A percentile compares a stretch with the other conserved stretches of the same genome.
phyloP scores from a whole-genome alignment of 2,329 filamentous ascomycete genomes.

The Diplodia mutila region DNA sequence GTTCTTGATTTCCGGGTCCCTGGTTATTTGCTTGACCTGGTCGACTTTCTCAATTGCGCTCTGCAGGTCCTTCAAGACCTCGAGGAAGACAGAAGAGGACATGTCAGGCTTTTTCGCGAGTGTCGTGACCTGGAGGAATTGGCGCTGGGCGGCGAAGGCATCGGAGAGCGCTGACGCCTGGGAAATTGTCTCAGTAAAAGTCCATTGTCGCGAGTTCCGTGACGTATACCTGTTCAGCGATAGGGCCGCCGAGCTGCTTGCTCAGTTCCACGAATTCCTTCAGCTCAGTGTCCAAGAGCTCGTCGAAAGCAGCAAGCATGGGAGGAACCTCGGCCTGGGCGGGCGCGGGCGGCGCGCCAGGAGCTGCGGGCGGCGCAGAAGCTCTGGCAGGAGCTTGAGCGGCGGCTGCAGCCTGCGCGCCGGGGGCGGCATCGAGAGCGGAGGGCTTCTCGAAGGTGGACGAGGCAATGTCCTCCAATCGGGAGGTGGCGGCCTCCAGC shows the following conservation, averaged over 20 bases:
- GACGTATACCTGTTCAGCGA: slow-evolving; percentile 74
- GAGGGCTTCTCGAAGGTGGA: slow-evolving; percentile 63
- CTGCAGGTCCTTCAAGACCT: slow-evolving; percentile 85
- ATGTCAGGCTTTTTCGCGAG: slow-evolving; percentile 91
- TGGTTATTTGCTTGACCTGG: slow-evolving; percentile 80
- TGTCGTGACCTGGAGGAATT: slow-evolving; percentile 83
- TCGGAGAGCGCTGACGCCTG: slow-evolving; percentile 61
- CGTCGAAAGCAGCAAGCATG: slow-evolving; percentile 88
- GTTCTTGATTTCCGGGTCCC: slow-evolving; percentile 73
- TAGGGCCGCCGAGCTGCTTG: slow-evolving; percentile 73
- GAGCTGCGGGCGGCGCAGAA: slow-evolving; percentile 34
- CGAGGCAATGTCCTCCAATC: slow-evolving; percentile 93
- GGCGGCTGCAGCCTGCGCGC: slow-evolving; percentile 40
- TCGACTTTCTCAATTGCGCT: slow-evolving; percentile 77
- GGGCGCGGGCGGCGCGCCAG: slow-evolving; percentile 35
- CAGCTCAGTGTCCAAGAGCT: slow-evolving; percentile 73
- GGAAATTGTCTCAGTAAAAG: slow-evolving; percentile 11
- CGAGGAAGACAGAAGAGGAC: slow-evolving; percentile 69
- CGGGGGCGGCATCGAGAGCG: slow-evolving; percentile 44
- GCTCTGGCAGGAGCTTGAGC: slow-evolving; percentile 28
- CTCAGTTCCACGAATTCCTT: slow-evolving; percentile 78
- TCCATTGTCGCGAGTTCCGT: not conserved
- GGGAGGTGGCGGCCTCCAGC: slow-evolving; percentile 94
- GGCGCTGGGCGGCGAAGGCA: slow-evolving; percentile 82
- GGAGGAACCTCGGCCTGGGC: slow-evolving; percentile 44